A percentile compares a stretch with the other conserved stretches of the same genome.
Conservation (phyloP, 2,329 filamentous ascomycete species). For the Fusarium sp. region DNA sequence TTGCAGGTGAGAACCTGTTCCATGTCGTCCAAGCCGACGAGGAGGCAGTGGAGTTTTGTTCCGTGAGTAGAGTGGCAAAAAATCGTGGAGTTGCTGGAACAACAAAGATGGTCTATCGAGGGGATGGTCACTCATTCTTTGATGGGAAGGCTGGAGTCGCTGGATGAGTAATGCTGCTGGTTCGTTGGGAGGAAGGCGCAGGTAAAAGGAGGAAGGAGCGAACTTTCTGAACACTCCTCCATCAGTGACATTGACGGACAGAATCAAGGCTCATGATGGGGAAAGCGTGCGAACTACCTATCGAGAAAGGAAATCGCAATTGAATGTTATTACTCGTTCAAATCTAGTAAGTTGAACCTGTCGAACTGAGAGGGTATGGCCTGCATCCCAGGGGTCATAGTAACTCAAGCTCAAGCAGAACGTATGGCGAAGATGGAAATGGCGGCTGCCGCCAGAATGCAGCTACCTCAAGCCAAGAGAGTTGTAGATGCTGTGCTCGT, state of each 20-base stretch:
- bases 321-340: conserved; percentile 30
- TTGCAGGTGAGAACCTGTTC: conserved; percentile 85
- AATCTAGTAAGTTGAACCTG: conserved; percentile 34
- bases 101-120: not conserved
- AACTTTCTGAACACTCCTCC: not conserved
- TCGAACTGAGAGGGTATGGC: conserved; percentile 24
- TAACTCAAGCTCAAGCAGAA: conserved; percentile 12
- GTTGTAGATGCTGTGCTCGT: conserved; percentile 29
- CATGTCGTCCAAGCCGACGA: conserved; percentile 61
- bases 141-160: not conserved
- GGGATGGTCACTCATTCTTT: not conserved
- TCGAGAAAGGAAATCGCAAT: not conserved
- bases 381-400: conserved; percentile 23
- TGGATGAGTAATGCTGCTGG: not conserved
- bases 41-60: not conserved
- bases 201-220: not conserved
- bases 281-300: not conserved
- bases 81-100: not conserved
- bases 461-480: conserved; percentile 31
- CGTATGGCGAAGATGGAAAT: conserved; percentile 21
- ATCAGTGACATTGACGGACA: not conserved
- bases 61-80: not conserved
- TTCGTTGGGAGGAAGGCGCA: not conserved
- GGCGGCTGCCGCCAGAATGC: not conserved
- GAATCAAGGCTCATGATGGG: not conserved